phyloP scores from a whole-genome alignment of 108 stramenopile genomes.

The Skeletonema costatum region DNA sequence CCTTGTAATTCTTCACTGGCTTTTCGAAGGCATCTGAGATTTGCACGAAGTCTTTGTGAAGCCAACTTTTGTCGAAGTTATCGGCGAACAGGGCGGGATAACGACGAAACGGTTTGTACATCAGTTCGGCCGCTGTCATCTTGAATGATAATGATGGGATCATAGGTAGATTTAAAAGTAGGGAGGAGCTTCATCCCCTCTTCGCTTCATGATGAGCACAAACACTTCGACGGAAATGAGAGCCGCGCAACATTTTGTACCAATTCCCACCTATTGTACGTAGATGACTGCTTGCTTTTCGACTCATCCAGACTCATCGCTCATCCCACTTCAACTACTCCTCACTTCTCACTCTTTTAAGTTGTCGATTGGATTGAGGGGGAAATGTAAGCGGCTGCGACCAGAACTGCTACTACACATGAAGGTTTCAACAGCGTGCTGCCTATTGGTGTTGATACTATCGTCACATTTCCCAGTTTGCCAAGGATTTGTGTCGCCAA shows the following conservation, averaged over 20 bases:
- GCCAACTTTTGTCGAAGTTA: slow-evolving; percentile 9
- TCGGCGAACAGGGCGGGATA: slow-evolving; percentile 12
- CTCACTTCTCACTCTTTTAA: no score
- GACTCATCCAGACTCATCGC: no score
- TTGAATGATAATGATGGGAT: background rate
- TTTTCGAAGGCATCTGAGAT: background rate
- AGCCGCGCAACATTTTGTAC: background rate
- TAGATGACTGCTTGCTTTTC: background rate
- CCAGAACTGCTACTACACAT: no score
- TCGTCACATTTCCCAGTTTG: background rate
- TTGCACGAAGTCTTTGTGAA: slow-evolving; percentile 3
- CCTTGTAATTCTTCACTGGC: background rate
- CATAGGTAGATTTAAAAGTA: background rate
- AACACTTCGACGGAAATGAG: background rate
- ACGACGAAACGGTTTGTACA: slow-evolving; percentile 1
- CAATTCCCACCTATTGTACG: background rate
- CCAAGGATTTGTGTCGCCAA: background rate
- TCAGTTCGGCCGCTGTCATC: background rate
- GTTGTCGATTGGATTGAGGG: no score
- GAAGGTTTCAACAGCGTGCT: background rate
- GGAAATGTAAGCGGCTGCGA: no score
- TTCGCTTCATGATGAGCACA: no score
- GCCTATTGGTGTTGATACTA: background rate
- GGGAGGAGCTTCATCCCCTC: no score
- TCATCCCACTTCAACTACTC: no score